Evolutionary conservation across 129 eudicot species (phyloP).

Genomic region (Centella asiatica): DNA sequence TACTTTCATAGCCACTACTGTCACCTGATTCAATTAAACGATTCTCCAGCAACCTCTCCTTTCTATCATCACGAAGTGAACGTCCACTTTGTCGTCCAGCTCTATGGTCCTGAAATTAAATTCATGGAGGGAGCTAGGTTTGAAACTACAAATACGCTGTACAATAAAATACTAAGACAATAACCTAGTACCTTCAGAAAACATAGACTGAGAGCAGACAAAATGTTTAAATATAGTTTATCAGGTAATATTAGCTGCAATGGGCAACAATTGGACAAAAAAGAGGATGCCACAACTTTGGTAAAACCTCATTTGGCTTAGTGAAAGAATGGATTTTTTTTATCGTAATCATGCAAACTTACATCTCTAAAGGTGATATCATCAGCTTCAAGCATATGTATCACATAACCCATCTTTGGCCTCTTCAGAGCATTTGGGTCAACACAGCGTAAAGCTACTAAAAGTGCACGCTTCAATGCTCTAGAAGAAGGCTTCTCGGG

Average conservation of each 20-base stretch:
- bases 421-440: slow-evolving; percentile 91
- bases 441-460: slow-evolving; percentile 82
- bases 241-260: neutral
- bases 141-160: neutral
- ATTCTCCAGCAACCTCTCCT: slow-evolving; percentile 43
- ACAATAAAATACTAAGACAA: no score
- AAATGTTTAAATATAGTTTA: no score
- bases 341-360: slow-evolving; percentile 21
- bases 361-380: slow-evolving; percentile 81
- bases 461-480: slow-evolving; percentile 72
- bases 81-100: slow-evolving; percentile 45
- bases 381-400: slow-evolving; percentile 89
- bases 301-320: neutral
- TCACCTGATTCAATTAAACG: slow-evolving; percentile 63
- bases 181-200: neutral
- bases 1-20: slow-evolving; percentile 87
- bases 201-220: neutral
- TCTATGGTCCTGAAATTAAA: slow-evolving; percentile 49
- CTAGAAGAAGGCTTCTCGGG: slow-evolving; percentile 89
- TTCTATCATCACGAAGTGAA: slow-evolving; percentile 17
- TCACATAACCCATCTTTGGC: slow-evolving; percentile 91
- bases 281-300: neutral
- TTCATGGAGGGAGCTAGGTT: neutral
- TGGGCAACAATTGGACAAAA: neutral
- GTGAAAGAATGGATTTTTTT: neutral